Conservation (phyloP, 202 grass and related monocot species). For the Carex sylvatica region DNA sequence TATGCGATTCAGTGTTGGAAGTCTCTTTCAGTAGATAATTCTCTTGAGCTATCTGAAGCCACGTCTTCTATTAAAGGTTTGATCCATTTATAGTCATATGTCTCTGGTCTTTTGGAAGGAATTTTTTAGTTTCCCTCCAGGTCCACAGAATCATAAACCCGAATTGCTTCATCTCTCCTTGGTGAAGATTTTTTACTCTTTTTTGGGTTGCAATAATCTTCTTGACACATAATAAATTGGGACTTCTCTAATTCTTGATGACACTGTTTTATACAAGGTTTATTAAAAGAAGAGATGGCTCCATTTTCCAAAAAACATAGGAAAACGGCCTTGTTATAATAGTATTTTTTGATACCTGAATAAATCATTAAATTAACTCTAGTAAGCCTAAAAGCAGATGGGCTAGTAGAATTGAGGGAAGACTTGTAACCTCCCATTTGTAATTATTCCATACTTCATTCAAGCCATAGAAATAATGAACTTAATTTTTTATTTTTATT, state of each 20-base stretch:
- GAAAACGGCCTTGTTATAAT: background rate
- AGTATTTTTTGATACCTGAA: background rate
- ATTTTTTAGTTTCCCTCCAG: background rate
- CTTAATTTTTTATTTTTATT: background rate
- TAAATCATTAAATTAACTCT: background rate
- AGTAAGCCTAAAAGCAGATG: background rate
- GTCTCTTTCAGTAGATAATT: constrained; percentile 52
- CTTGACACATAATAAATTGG: background rate
- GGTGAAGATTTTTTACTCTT: background rate
- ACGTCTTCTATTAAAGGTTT: constrained; percentile 76
- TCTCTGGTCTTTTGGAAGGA: background rate
- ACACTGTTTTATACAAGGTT: background rate
- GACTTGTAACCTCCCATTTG: background rate
- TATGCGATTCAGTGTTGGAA: constrained; percentile 81
- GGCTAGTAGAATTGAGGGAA: background rate
- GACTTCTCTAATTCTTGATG: background rate
- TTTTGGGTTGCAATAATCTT: background rate
- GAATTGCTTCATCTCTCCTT: constrained; percentile 15
- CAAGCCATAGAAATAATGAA: background rate
- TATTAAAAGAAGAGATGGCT: background rate
- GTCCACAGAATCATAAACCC: background rate
- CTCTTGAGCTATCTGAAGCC: constrained; percentile 75
- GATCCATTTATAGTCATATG: background rate
- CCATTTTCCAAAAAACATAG: background rate
- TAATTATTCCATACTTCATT: background rate